Base-by-base conservation (phyloP, 768 basidiomycete species). In the Suillus placidus region DNA sequence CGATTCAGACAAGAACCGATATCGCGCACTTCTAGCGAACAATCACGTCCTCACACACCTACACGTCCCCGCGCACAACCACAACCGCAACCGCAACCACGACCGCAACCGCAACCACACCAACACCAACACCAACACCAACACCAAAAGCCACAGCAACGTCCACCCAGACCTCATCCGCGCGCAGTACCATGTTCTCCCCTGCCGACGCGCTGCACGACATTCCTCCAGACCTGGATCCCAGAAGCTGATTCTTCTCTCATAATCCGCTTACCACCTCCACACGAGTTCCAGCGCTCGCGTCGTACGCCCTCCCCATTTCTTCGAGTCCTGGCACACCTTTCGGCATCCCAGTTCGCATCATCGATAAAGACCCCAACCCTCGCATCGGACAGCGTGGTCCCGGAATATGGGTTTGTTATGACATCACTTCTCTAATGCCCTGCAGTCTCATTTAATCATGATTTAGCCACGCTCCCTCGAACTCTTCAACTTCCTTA, bases 201-300 rank as follows among this genome's bases (percentile, higher is more conserved):
- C 79, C 86, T 6, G 80, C 76, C 2, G 77, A 83, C 49, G 71
- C 73, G 9, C 72, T 74, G 35, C 61, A 76, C 9, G 76, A 78
- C 13, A 79, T 87, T 16, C 88, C 87, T 13, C 86, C 82, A 1
- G 90, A 91, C 85, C 4, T 87, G 82, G 66, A 89, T 92, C 64
- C 90, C 90, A 1, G 73, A 78, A 20, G 72, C 79, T 3, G 88
- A 83, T 68, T 74, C 77, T 4, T 87, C 88, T 64, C 78, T 79
- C 54, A 73, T 82, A 23, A 86, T 90, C 52, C 83, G 83, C n/a
- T 75, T 92, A 0, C 90, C 89, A 9, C 85, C 90, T 30, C 85
- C 89, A 1, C 84, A 85, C 71, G 88, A 88, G 68, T 77, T 90
- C 51, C 72, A 73, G 12, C 81, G 81, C 18, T 77, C 23, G 79